Evolutionary conservation across 371 early-diverging fungal genomes (phyloP).

Genomic region (Lichtheimia hyalospora): DNA sequence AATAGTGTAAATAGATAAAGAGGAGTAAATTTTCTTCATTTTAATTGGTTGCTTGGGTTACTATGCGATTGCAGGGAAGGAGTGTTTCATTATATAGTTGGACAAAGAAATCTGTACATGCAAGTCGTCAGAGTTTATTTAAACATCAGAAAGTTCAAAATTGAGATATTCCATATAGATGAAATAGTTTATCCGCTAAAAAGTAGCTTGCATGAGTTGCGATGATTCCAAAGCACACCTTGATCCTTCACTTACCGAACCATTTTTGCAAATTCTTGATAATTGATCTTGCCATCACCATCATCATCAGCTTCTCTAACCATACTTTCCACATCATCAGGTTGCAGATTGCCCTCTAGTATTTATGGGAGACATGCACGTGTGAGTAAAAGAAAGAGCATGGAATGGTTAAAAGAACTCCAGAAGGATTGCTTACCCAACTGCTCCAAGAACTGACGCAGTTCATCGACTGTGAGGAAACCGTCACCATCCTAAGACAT

Average conservation of each 20-base stretch:
- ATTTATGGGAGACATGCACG: not conserved
- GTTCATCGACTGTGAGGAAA: constrained; percentile 43
- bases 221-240: constrained; percentile 8
- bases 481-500: constrained; percentile 35
- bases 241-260: constrained; percentile 24
- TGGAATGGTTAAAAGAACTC: no score
- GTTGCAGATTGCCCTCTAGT: constrained; percentile 66
- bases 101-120: no score
- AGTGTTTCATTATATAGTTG: no score
- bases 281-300: constrained; percentile 85
- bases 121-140: no score
- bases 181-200: no score
- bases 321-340: constrained; percentile 79
- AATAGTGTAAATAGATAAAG: constrained; percentile 2
- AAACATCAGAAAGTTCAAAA: no score
- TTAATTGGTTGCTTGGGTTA: no score
- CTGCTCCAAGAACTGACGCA: constrained; percentile 43
- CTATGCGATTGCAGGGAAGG: no score
- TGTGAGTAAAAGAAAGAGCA: no score
- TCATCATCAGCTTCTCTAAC: constrained; percentile 85
- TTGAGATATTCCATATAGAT: no score
- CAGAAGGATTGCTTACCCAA: constrained; percentile 40
- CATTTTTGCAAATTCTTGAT: constrained; percentile 92
- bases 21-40: not conserved
- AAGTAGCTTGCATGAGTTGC: constrained; percentile 46